phyloP scores from a whole-genome alignment of 2,329 filamentous ascomycete species.

The Pseudopyrenochaeta lycopersici region DNA sequence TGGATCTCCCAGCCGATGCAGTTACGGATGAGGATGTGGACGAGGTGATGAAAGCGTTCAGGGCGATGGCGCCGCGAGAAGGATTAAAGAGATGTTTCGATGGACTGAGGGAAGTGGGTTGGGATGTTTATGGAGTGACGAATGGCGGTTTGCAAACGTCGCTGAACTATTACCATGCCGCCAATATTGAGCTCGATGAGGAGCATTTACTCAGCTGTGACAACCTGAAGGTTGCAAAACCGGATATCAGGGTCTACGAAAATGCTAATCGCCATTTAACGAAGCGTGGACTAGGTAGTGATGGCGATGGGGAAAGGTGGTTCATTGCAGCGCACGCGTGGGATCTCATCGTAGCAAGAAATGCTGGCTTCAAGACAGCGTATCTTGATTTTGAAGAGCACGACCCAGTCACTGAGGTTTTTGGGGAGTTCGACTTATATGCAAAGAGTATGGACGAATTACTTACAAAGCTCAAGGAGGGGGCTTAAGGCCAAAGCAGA shows the following conservation, averaged over 20 bases:
- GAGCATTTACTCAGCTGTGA: constrained; percentile 34
- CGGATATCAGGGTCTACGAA: constrained; percentile 31
- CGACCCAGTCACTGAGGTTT: constrained; percentile 31
- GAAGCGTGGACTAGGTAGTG: constrained; percentile 1
- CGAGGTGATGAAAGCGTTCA: constrained; percentile 32
- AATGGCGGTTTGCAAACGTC: constrained; percentile 28
- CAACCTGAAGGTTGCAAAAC: constrained; percentile 28
- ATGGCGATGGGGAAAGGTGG: constrained; percentile 28
- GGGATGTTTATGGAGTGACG: constrained; percentile 35
- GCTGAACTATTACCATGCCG: constrained; percentile 25
- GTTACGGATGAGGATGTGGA: constrained; percentile 29
- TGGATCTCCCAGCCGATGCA: constrained; percentile 24
- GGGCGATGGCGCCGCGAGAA: constrained; percentile 26
- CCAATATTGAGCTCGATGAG: constrained; percentile 25
- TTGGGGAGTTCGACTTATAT: constrained; percentile 37
- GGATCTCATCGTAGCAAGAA: constrained; percentile 30
- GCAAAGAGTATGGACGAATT: constrained; percentile 31
- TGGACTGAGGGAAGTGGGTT: constrained; percentile 23
- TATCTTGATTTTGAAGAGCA: constrained; percentile 36
- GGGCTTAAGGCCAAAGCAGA: background rate
- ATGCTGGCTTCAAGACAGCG: constrained; percentile 35
- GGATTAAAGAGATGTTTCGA: constrained; percentile 33
- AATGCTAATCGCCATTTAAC: constrained; percentile 25
- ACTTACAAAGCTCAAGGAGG: constrained; percentile 26
- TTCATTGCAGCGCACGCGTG: constrained; percentile 38